A percentile compares a stretch with the other conserved stretches of the same genome.
Conservation (phyloP, 108 stramenopile species). For the Fistulifera pelliculosa region DNA sequence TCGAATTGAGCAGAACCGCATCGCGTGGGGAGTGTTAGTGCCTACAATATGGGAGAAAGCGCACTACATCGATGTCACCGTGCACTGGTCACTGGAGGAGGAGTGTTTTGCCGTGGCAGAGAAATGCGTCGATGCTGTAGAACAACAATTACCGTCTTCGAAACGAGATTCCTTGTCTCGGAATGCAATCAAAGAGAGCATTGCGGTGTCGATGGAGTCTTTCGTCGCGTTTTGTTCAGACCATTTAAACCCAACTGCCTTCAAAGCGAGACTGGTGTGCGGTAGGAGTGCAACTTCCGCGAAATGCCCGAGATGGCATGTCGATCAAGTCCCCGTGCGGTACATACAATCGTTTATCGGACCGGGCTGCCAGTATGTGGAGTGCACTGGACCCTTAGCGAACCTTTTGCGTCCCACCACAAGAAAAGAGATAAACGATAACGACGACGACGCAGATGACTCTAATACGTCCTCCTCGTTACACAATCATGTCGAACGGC, state of each 20-base stretch:
- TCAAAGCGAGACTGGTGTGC: constrained; percentile 32
- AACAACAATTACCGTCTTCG: no score
- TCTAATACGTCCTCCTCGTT: not conserved
- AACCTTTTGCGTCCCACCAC: not conserved
- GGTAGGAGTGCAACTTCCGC: constrained; percentile 24
- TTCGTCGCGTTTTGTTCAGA: constrained; percentile 2
- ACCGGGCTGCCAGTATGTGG: constrained; percentile 42
- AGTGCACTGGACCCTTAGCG: not conserved
- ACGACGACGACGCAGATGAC: not conserved
- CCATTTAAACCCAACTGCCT: constrained; percentile 4
- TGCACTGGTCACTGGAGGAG: no score
- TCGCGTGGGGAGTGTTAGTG: no score
- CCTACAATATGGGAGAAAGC: no score
- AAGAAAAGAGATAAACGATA: not conserved
- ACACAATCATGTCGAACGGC: no score
- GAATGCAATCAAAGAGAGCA: no score
- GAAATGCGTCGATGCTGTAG: no score
- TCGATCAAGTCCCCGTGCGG: constrained; percentile 50
- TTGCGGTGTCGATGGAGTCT: not conserved
- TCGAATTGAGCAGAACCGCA: no score
- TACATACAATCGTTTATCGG: constrained; percentile 39
- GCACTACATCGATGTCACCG: no score
- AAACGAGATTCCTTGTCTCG: no score
- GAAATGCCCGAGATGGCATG: constrained; percentile 59
- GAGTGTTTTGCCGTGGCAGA: no score